Percentiles rank a stretch among this genome's conserved stretches.
Evolutionary conservation across 75 land plant genomes (phyloP).

Genomic region (Cryptomeria japonica): DNA sequence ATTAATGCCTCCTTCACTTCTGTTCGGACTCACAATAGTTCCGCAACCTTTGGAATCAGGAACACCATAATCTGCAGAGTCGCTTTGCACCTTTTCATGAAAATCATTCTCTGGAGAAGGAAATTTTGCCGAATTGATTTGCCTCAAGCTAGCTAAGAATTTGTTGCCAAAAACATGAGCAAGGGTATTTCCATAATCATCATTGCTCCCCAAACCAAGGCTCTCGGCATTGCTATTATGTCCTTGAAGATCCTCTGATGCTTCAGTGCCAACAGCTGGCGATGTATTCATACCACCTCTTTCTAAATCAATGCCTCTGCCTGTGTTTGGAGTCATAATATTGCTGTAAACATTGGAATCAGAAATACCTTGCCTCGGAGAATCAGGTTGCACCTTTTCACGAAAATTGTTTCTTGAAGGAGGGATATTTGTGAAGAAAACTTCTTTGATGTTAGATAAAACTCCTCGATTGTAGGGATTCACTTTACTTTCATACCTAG

Average conservation of each 20-base stretch:
- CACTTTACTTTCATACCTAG: slow-evolving; percentile 55
- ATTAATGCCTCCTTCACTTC: not conserved
- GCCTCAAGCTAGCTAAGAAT: not conserved
- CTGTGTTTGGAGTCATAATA: not conserved
- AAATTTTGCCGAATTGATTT: not conserved
- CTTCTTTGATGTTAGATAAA: slow-evolving; percentile 36
- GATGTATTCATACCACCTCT: not conserved
- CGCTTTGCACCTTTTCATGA: not conserved
- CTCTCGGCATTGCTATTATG: not conserved
- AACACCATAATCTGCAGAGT: not conserved
- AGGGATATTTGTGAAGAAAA: slow-evolving; percentile 52
- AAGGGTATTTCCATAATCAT: not conserved
- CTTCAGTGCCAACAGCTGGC: not conserved
- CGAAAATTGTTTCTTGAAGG: slow-evolving; percentile 57
- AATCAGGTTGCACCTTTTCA: slow-evolving; percentile 28
- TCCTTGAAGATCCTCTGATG: not conserved
- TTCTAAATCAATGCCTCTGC: slow-evolving; percentile 1
- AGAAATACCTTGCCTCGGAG: not conserved
- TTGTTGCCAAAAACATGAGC: not conserved
- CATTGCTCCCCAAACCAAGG: not conserved
- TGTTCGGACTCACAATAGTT: not conserved
- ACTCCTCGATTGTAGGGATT: slow-evolving; percentile 60
- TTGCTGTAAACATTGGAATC: not conserved
- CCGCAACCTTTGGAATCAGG: not conserved
- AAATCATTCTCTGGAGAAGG: not conserved